phyloP scores from a whole-genome alignment of 2,329 filamentous ascomycete genomes.

The Botrytis elliptica region DNA sequence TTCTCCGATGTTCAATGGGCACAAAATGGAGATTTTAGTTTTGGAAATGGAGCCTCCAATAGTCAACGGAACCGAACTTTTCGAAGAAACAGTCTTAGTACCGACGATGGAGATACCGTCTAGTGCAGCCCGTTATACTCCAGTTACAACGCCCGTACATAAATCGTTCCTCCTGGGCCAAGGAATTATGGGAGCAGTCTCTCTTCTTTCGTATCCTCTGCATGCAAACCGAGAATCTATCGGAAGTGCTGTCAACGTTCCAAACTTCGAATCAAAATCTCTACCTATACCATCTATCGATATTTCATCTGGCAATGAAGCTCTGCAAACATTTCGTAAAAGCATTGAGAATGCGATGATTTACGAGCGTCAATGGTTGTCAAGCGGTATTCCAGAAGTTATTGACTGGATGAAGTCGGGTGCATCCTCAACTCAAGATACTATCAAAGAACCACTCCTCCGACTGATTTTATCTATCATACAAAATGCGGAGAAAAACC shows the following conservation, averaged over 20 bases:
- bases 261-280: constrained; percentile 39
- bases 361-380: constrained; percentile 73
- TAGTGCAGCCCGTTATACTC: constrained; percentile 60
- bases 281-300: constrained; percentile 60
- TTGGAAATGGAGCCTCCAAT: constrained; percentile 53
- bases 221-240: constrained; percentile 43
- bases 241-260: constrained; percentile 58
- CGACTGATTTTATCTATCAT: constrained; percentile 67
- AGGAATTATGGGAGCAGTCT: constrained; percentile 66
- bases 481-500: constrained; percentile 49
- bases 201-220: constrained; percentile 47
- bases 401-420: constrained; percentile 62
- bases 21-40: constrained; percentile 64
- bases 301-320: constrained; percentile 58
- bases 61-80: constrained; percentile 43
- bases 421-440: constrained; percentile 43
- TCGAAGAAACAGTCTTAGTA: constrained; percentile 69
- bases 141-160: constrained; percentile 80
- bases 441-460: constrained; percentile 65
- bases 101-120: constrained; percentile 72
- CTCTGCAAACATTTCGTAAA: constrained; percentile 65
- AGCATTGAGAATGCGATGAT: constrained; percentile 67
- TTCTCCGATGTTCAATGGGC: constrained; percentile 58
- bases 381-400: constrained; percentile 66
- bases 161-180: constrained; percentile 72